Evolutionary conservation across 2,329 filamentous ascomycete species (phyloP).

Genomic region (Cytospora schulzeri): DNA sequence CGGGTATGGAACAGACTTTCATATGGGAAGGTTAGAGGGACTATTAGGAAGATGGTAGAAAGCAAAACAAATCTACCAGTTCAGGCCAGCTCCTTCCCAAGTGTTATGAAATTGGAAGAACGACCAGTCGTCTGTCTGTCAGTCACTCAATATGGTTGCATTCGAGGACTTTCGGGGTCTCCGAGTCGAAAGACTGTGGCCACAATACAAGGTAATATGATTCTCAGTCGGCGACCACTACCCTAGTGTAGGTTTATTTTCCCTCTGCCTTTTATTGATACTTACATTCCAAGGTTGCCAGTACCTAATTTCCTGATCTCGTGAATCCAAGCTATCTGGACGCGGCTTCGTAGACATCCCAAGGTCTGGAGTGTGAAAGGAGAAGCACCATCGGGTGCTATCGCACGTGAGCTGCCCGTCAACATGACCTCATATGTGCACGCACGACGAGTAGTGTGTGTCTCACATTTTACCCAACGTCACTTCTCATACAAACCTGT

Average conservation of each 20-base stretch:
- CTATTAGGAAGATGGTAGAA: background rate
- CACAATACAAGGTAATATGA: too few relatives aligned
- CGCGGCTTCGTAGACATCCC: too few relatives aligned
- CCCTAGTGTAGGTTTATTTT: too few relatives aligned
- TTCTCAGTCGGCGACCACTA: too few relatives aligned
- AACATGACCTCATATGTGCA: background rate
- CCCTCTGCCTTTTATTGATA: too few relatives aligned
- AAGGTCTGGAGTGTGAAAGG: background rate
- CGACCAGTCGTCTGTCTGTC: too few relatives aligned
- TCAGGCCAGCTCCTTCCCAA: too few relatives aligned
- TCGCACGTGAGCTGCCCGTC: background rate
- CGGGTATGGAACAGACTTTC: conserved; percentile 41
- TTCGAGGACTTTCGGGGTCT: background rate
- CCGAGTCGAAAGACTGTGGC: too few relatives aligned
- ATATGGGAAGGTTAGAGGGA: conserved; percentile 43
- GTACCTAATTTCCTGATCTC: too few relatives aligned
- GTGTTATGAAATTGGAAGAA: too few relatives aligned
- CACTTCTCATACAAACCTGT: background rate
- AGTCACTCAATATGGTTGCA: background rate
- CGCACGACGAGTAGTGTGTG: background rate
- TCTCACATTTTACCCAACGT: background rate
- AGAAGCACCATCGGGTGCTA: background rate
- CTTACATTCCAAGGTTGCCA: too few relatives aligned
- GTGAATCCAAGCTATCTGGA: too few relatives aligned
- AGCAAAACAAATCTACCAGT: background rate